These are phyloP conservation scores for Leccinum disarticulatum DNA, from an alignment of 768 basidiomycete genomes.

Conservation along the genomic window DNA sequence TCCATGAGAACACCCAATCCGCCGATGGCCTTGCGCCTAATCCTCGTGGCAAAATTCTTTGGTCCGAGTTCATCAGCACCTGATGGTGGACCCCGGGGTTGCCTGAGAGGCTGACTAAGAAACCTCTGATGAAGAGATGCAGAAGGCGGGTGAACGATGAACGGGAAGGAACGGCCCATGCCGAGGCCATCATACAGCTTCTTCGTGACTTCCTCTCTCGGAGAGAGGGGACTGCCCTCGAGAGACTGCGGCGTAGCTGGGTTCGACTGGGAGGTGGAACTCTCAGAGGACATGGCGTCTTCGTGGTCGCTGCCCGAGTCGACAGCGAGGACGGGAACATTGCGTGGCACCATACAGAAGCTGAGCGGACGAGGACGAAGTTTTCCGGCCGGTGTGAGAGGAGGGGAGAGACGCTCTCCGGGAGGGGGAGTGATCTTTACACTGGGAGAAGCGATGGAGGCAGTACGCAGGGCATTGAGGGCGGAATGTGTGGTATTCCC, in stretches of 20 bases:
- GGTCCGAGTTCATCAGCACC: constrained; percentile 84
- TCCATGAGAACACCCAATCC: constrained; percentile 78
- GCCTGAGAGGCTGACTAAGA: constrained; percentile 73
- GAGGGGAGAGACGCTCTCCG: constrained; percentile 54
- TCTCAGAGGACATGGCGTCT: constrained; percentile 56
- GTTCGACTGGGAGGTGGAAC: constrained; percentile 63
- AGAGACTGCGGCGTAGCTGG: constrained; percentile 72
- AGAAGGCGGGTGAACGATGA: constrained; percentile 18
- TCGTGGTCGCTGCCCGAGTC: constrained; percentile 57
- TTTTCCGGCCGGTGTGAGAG: constrained; percentile 32
- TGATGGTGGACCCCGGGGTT: constrained; percentile 86
- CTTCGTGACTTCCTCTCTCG: constrained; percentile 84
- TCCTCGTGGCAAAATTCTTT: constrained; percentile 86
- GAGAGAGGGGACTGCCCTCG: constrained; percentile 60
- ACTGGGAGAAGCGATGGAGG: constrained; percentile 53
- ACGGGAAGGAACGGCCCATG: constrained; percentile 67
- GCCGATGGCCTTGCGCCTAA: constrained; percentile 81
- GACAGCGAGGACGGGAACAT: constrained; percentile 50
- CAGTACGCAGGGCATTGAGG: constrained; percentile 61
- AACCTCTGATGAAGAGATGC: constrained; percentile 47
- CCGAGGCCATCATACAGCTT: constrained; percentile 87
- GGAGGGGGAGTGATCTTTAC: constrained; percentile 77
- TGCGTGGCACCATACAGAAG: constrained; percentile 52
- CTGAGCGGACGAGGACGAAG: constrained; percentile 68
- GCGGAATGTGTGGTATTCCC: constrained; percentile 68